A percentile compares a stretch with the other conserved stretches of the same genome.
phyloP scores from a whole-genome alignment of 2,329 filamentous ascomycete species.

The Fusarium sp. region DNA sequence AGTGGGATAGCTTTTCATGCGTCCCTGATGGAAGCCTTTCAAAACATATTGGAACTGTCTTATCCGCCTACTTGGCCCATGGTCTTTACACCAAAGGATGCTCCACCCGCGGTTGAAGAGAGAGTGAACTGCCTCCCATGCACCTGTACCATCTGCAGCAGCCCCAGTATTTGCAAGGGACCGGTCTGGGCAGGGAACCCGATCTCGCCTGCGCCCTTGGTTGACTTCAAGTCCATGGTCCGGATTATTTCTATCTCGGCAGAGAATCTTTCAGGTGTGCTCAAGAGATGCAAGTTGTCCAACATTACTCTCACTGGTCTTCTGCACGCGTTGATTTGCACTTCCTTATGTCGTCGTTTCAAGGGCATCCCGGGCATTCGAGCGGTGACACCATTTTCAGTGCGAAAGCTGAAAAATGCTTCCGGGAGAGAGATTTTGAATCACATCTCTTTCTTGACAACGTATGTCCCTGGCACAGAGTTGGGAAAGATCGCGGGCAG shows the following conservation, averaged over 20 bases:
- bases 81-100: not conserved
- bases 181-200: slow-evolving; percentile 3
- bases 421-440: slow-evolving; percentile 8
- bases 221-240: slow-evolving; percentile 3
- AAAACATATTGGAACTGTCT: not conserved
- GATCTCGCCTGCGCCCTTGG: not conserved
- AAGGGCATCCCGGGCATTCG: not conserved
- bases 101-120: slow-evolving; percentile 10
- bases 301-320: slow-evolving; percentile 11
- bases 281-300: slow-evolving; percentile 13
- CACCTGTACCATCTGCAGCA: not conserved
- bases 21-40: slow-evolving; percentile 1
- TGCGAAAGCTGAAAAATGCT: not conserved
- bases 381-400: slow-evolving; percentile 13
- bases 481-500: not conserved
- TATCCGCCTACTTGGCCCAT: slow-evolving; percentile 7
- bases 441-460: slow-evolving; percentile 17
- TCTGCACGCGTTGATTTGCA: slow-evolving; percentile 13
- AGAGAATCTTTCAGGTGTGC: rapidly evolving
- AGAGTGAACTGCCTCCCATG: not conserved
- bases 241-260: not conserved
- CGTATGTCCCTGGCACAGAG: not conserved
- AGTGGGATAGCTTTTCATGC: slow-evolving; percentile 20
- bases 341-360: rapidly evolving
- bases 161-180: not conserved